Conservation (phyloP, 495 filamentous ascomycete genomes). For the Daldinia grandis region DNA sequence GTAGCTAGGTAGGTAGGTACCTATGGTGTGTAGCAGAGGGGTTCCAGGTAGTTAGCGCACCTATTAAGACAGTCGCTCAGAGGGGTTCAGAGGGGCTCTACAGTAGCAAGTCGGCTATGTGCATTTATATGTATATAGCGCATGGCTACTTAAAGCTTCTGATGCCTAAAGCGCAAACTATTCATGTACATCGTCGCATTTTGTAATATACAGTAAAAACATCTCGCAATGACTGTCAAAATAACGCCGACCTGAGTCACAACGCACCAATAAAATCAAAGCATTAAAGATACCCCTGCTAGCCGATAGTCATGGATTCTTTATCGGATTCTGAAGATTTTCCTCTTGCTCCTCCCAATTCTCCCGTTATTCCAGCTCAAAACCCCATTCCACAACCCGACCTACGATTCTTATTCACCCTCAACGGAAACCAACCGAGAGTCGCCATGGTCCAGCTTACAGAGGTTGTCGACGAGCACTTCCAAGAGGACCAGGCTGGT, state of each 20-base stretch:
- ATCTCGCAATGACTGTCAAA: background rate
- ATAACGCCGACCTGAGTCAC: background rate
- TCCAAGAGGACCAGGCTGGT: conserved; percentile 76
- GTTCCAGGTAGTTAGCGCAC: background rate
- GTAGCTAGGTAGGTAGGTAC: background rate
- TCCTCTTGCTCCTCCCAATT: conserved; percentile 16
- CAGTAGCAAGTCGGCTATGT: background rate
- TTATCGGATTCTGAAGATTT: conserved; percentile 16
- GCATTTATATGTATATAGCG: conserved; percentile 1
- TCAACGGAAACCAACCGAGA: background rate
- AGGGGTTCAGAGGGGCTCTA: background rate
- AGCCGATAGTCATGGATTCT: conserved; percentile 8
- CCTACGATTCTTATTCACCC: background rate
- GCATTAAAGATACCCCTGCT: background rate
- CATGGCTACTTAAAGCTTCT: background rate
- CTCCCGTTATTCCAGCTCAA: conserved; percentile 4
- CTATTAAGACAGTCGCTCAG: background rate
- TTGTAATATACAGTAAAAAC: background rate
- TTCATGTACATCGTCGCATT: background rate
- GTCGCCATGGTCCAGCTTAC: conserved; percentile 87
- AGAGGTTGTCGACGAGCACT: conserved; percentile 96
- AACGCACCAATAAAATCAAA: background rate
- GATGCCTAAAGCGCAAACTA: background rate
- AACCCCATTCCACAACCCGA: background rate
- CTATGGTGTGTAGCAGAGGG: background rate